Evolutionary conservation across 192 early-diverging fungal genomes (phyloP).

Genomic region (Diversispora eburnea): DNA sequence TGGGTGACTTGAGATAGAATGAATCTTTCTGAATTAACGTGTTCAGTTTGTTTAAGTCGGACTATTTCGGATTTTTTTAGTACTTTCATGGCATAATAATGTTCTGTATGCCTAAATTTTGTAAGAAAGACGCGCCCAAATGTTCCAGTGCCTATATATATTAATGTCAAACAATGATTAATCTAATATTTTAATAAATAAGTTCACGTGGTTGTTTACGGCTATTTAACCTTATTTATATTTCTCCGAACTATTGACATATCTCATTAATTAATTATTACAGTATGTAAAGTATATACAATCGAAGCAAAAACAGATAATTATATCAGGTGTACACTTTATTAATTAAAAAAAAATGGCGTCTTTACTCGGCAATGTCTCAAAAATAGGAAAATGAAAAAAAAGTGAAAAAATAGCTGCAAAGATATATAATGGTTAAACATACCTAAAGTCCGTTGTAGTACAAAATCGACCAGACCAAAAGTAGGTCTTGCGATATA

Average conservation of each 20-base stretch:
- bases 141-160: conserved; percentile 83
- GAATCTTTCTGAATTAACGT: conserved; percentile 80
- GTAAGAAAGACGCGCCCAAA: conserved; percentile 94
- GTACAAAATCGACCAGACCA: conserved; percentile 41
- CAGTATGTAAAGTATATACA: too few species aligned
- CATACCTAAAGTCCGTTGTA: conserved; percentile 45
- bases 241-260: too few species aligned
- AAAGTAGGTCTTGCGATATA: conserved; percentile 43
- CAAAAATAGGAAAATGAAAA: not conserved
- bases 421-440: not conserved
- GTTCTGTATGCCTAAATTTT: conserved; percentile 62
- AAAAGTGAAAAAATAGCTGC: not conserved
- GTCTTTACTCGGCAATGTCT: not conserved
- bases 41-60: conserved; percentile 80
- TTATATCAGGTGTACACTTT: too few species aligned
- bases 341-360: too few species aligned
- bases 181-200: not conserved
- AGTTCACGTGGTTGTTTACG: not conserved
- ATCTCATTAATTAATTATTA: too few species aligned
- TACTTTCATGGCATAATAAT: conserved; percentile 84
- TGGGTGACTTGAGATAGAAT: conserved; percentile 69
- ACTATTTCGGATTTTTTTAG: conserved; percentile 80
- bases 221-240: not conserved
- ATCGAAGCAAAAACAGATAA: too few species aligned
- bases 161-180: not conserved